Base-by-base conservation (phyloP, 1,284 basidiomycete genomes). In the Apiotrichum montevideense region DNA sequence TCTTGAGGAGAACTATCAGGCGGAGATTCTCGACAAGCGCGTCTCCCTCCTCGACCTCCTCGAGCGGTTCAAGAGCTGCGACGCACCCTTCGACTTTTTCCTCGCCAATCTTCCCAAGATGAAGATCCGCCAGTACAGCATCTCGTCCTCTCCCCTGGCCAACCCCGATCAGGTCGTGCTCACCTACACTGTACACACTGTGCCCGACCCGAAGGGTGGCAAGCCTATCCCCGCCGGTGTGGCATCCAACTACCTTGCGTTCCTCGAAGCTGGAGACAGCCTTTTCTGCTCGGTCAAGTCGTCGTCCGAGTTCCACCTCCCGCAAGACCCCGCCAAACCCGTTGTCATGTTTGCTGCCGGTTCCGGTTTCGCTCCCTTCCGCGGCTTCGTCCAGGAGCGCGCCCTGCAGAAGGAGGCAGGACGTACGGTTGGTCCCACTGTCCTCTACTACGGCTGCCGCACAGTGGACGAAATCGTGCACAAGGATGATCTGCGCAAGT, bases 381-480 rank as follows among this genome's bases (percentile, higher is more conserved):
- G 80, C 44, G 81, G 80, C 1, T 83, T 83, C 72, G 72, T 83
- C 42, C 79, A 81, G 64, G 81, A 83, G 63, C 78, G 81, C 14
- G 80, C 80, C 14, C 68, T 76, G 58, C 80, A 82, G 69, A 79
- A 77, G 65, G 66, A 71, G 48, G 77, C 79, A 6, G 81, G 81
- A 0, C 70, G 80, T 14, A 71, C 77, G 15, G 77, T 82, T 10
- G 80, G 77, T 32, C 70, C 72, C 54, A 76, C 74, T 35, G 63
- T 81, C 35, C 68, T 82, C 46, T 82, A 81, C 77, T 82, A 81
- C 58, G 82, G 81, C 13, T 82, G 80, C 62, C 55, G 52, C 14
- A 46, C 4, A 35, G 45, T 34, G 2, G 66, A 74, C 33, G 81
- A 82, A 63, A 80, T 75, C 62, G 63, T 82, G 35, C 82, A 82